These are phyloP conservation scores for Sophora flavescens DNA, from an alignment of 306 rosid genomes.

Conservation along the genomic window DNA sequence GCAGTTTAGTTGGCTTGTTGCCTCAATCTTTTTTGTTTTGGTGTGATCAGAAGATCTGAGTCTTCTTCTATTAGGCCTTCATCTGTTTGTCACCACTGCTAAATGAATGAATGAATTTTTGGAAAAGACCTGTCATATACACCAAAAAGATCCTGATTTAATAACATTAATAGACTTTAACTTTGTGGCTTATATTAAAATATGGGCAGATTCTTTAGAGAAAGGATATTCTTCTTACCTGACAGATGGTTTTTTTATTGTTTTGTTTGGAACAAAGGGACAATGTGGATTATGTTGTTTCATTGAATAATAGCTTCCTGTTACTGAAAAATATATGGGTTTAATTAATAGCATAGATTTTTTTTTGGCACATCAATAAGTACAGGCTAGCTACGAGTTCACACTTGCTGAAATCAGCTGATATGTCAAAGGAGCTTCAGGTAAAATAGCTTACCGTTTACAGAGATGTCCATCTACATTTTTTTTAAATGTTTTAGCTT, in stretches of 20 bases:
- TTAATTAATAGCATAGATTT: neutral
- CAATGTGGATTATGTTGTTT: slow-evolving; percentile 8
- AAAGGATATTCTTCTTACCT: slow-evolving; percentile 10
- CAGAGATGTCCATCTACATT: neutral
- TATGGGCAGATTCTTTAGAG: too few species aligned
- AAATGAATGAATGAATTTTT: too few species aligned
- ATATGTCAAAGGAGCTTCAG: neutral
- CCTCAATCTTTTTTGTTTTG: too few species aligned
- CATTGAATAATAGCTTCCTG: neutral
- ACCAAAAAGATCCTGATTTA: too few species aligned
- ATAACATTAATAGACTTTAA: too few species aligned
- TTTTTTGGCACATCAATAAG: neutral
- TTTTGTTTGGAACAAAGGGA: slow-evolving; percentile 9
- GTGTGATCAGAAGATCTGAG: too few species aligned
- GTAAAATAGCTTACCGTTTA: neutral
- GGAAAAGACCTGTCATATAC: too few species aligned
- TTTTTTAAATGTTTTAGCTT: neutral
- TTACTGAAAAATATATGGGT: neutral
- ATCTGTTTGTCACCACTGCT: too few species aligned
- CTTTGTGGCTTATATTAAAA: too few species aligned
- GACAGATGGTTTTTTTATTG: slow-evolving; percentile 4
- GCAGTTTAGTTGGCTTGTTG: too few species aligned
- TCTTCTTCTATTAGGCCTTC: too few species aligned
- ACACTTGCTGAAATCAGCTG: neutral
- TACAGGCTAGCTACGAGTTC: neutral